Percentiles rank a stretch among this genome's conserved stretches.
Conservation (phyloP, 164 flowering plant species). For the Protea cynaroides region DNA sequence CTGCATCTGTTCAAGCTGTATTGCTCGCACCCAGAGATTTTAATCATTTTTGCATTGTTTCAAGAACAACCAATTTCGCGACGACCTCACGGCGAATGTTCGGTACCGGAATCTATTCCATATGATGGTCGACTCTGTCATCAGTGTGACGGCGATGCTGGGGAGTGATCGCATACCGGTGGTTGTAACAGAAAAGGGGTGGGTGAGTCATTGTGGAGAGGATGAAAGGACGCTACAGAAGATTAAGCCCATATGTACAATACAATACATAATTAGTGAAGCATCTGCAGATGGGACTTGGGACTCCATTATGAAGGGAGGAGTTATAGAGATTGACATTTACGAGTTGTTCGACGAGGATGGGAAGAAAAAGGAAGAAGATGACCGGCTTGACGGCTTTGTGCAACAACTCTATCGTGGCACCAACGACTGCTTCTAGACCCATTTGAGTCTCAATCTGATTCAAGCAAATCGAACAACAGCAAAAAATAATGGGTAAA, state of each 20-base stretch:
- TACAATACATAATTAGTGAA: constrained; percentile 42
- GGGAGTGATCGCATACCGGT: constrained; percentile 65
- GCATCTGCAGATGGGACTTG: constrained; percentile 52
- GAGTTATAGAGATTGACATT: constrained; percentile 45
- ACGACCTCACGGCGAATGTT: constrained; percentile 58
- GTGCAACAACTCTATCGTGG: no score
- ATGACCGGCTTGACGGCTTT: no score
- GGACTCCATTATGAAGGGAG: constrained; percentile 65
- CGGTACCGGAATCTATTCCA: constrained; percentile 77
- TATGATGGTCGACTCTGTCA: constrained; percentile 68
- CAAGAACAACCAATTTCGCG: constrained; percentile 53
- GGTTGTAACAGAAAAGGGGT: constrained; percentile 75
- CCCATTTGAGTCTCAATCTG: no score
- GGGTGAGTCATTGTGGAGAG: constrained; percentile 54
- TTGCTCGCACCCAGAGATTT: constrained; percentile 39
- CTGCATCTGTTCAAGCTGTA: constrained; percentile 64
- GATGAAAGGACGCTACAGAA: constrained; percentile 38
- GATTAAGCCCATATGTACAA: constrained; percentile 53
- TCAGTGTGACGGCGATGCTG: constrained; percentile 48
- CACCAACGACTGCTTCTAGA: no score
- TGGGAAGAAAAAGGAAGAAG: constrained; percentile 6
- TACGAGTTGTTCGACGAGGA: constrained; percentile 61
- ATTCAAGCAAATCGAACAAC: no score
- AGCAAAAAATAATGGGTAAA: no score
- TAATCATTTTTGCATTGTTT: constrained; percentile 65